A percentile compares a stretch with the other conserved stretches of the same genome.
These are phyloP conservation scores for Aspergillus egyptiacus DNA, from an alignment of 495 filamentous ascomycete genomes.

Conservation along the genomic window DNA sequence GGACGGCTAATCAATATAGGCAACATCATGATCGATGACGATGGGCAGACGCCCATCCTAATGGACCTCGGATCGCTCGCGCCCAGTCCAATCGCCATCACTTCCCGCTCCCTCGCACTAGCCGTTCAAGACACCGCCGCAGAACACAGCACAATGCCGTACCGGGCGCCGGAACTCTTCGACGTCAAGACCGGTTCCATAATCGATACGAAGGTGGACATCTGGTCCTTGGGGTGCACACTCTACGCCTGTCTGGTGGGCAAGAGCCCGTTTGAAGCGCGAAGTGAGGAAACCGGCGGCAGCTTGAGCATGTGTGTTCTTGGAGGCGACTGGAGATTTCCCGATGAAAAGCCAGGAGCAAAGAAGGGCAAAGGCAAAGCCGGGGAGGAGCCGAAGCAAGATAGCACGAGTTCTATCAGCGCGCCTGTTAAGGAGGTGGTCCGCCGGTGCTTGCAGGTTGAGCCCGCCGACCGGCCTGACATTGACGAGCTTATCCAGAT, in stretches of 20 bases:
- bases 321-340: conserved; percentile 90
- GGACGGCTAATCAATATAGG: conserved; percentile 41
- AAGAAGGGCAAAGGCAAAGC: conserved; percentile 52
- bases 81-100: conserved; percentile 85
- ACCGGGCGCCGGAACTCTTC: conserved; percentile 94
- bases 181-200: conserved; percentile 91
- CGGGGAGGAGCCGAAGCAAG: conserved; percentile 27
- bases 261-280: conserved; percentile 93
- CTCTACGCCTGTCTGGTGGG: conserved; percentile 93
- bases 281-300: conserved; percentile 91
- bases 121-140: conserved; percentile 90
- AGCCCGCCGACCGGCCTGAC: conserved; percentile 84
- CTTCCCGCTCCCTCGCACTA: conserved; percentile 82
- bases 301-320: conserved; percentile 86
- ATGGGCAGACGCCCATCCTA: conserved; percentile 81
- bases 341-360: conserved; percentile 62
- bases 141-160: conserved; percentile 97
- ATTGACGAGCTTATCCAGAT: conserved; percentile 81
- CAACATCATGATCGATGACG: conserved; percentile 94
- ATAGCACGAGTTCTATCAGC: conserved; percentile 48
- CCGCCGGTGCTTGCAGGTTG: conserved; percentile 82
- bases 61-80: conserved; percentile 96
- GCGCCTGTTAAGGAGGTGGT: conserved; percentile 79
- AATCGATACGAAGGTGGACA: conserved; percentile 95
- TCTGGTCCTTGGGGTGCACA: conserved; percentile 96